Conservation (phyloP, 2,329 filamentous ascomycete genomes). For the Sporothrix phasma region DNA sequence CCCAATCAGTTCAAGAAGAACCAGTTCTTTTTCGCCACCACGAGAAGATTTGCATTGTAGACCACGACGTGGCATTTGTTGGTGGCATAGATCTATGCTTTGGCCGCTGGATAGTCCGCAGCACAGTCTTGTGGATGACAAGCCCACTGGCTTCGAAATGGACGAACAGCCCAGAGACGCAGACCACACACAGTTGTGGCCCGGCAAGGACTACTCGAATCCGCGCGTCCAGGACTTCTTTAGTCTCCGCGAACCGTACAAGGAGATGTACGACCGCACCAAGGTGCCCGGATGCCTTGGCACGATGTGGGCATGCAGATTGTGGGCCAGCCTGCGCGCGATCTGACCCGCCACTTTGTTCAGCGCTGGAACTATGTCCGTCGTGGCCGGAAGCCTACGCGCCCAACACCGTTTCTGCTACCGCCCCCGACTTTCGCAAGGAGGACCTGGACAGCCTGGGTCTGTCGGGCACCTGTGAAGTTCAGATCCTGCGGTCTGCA, state of each 20-base stretch:
- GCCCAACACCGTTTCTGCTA: conserved; percentile 85
- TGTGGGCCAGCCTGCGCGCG: conserved; percentile 87
- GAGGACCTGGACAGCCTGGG: conserved; percentile 81
- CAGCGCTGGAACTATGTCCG: conserved; percentile 97
- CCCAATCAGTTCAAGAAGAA: conserved; percentile 98
- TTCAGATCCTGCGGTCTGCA: conserved; percentile 88
- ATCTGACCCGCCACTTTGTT: conserved; percentile 90
- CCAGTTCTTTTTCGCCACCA: conserved; percentile 99
- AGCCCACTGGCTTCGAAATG: conserved; percentile 85
- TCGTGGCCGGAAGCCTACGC: conserved; percentile 81
- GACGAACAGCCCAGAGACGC: conserved; percentile 71
- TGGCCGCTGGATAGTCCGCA: conserved; percentile 92
- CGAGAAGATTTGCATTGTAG: conserved; percentile 94
- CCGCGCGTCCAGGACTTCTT: conserved; percentile 93
- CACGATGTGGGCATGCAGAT: conserved; percentile 98
- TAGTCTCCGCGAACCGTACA: conserved; percentile 83
- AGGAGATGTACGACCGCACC: conserved; percentile 95
- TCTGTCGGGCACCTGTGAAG: conserved; percentile 86
- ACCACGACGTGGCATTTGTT: conserved; percentile 91
- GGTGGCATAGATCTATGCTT: conserved; percentile 96
- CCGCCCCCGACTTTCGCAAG: conserved; percentile 86
- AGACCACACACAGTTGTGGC: conserved; percentile 91
- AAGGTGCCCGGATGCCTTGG: conserved; percentile 95
- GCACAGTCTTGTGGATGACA: conserved; percentile 84
- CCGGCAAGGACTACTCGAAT: conserved; percentile 97